Conservation (phyloP, 1,284 basidiomycete genomes). For the Malassezia obtusa region DNA sequence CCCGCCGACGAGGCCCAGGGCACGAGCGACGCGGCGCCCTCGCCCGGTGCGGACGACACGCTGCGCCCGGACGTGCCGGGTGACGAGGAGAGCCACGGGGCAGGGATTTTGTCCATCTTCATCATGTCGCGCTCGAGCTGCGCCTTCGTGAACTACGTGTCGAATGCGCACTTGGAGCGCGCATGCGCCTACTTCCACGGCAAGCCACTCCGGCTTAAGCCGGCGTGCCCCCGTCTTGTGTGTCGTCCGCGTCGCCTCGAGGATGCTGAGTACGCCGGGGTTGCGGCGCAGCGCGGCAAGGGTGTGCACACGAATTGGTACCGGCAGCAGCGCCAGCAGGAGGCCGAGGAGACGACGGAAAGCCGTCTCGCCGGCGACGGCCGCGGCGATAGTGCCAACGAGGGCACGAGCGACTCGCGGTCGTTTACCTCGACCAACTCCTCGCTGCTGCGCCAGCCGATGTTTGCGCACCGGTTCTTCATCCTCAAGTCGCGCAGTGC, state of each 20-base stretch:
- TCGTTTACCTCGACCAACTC: constrained; percentile 44
- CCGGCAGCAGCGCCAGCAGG: constrained; percentile 4
- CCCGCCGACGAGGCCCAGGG: background rate
- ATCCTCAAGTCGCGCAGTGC: constrained; percentile 70
- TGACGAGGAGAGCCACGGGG: constrained; percentile 1
- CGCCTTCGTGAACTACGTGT: constrained; percentile 80
- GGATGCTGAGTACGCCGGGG: constrained; percentile 78
- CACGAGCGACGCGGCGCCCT: background rate
- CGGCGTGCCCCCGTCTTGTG: constrained; percentile 66
- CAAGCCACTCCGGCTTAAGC: constrained; percentile 56
- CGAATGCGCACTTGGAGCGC: constrained; percentile 57
- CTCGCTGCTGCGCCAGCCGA: constrained; percentile 61
- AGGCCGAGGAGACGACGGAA: background rate
- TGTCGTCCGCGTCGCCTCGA: constrained; percentile 74
- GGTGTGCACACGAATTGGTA: constrained; percentile 70
- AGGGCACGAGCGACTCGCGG: constrained; percentile 18
- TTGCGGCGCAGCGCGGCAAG: constrained; percentile 76
- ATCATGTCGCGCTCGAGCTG: constrained; percentile 84
- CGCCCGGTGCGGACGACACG: background rate
- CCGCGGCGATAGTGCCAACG: background rate
- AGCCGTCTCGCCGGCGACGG: background rate
- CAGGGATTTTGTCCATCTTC: constrained; percentile 75
- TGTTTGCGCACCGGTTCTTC: constrained; percentile 80
- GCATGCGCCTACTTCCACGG: constrained; percentile 69
- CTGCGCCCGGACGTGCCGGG: background rate